Conservation (phyloP, 2,329 filamentous ascomycete species). For the Cercospora beticola region DNA sequence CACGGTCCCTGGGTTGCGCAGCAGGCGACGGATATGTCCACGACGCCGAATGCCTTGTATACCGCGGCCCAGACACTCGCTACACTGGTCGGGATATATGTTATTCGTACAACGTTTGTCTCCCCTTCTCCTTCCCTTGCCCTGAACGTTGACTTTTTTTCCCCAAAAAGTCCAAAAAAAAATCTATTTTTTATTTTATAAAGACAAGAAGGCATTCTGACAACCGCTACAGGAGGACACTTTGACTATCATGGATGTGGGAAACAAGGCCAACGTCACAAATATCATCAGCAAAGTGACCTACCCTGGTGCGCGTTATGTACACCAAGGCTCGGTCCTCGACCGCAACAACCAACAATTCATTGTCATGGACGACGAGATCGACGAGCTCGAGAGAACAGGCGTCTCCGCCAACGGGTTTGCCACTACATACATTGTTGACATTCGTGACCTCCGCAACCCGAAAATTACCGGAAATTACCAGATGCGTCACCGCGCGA, state of each 20-base stretch:
- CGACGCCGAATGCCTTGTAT: slow-evolving; percentile 55
- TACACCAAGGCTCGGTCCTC: slow-evolving; percentile 55
- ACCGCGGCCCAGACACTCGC: slow-evolving; percentile 48
- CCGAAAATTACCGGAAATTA: slow-evolving; percentile 44
- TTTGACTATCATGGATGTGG: slow-evolving; percentile 39
- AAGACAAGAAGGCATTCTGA: neutral
- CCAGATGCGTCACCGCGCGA: slow-evolving; percentile 35
- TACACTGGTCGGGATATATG: slow-evolving; percentile 52
- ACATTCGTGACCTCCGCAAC: slow-evolving; percentile 47
- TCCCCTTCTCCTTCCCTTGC: neutral
- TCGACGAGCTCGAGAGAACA: slow-evolving; percentile 45
- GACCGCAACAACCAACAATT: slow-evolving; percentile 42
- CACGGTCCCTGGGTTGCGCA: neutral
- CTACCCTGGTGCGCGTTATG: slow-evolving; percentile 51
- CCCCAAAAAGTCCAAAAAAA: too few relatives aligned
- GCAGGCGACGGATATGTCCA: slow-evolving; percentile 53
- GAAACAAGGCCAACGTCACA: slow-evolving; percentile 35
- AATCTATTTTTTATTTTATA: neutral
- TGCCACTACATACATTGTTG: slow-evolving; percentile 45
- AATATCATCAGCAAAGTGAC: slow-evolving; percentile 50
- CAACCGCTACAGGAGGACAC: slow-evolving; percentile 28
- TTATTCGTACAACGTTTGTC: slow-evolving; percentile 48
- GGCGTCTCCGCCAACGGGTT: slow-evolving; percentile 37
- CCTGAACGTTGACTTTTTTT: neutral
- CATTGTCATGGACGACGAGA: slow-evolving; percentile 55